Conservation (phyloP, 2,329 filamentous ascomycete species). For the Cercospora zeina region DNA sequence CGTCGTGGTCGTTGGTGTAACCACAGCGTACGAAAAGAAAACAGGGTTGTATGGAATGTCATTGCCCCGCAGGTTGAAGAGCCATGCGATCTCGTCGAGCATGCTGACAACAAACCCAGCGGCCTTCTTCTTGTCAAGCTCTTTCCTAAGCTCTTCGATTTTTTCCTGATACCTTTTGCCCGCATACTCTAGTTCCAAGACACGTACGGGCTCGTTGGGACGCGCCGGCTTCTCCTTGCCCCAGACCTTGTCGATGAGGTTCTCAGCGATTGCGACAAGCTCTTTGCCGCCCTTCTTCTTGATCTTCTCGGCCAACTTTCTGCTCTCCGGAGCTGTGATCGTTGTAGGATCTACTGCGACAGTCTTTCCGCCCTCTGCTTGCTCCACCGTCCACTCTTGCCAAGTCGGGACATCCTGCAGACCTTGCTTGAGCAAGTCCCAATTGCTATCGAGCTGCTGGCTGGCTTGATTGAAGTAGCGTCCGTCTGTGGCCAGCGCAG, state of each 20-base stretch:
- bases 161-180: conserved; percentile 84
- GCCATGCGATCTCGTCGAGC: conserved; percentile 95
- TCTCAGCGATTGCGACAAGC: conserved; percentile 72
- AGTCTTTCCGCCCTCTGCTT: conserved; percentile 78
- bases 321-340: conserved; percentile 69
- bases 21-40: conserved; percentile 92
- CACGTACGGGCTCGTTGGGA: conserved; percentile 72
- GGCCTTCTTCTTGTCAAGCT: conserved; percentile 85
- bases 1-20: conserved; percentile 73
- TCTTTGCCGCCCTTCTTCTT: conserved; percentile 80
- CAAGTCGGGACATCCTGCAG: conserved; percentile 92
- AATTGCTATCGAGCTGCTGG: conserved; percentile 88
- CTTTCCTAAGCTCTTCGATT: conserved; percentile 81
- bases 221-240: conserved; percentile 68
- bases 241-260: conserved; percentile 93
- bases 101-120: conserved; percentile 87
- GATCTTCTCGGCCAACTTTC: conserved; percentile 81
- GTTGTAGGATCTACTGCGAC: conserved; percentile 90
- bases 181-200: conserved; percentile 70
- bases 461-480: conserved; percentile 97
- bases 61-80: conserved; percentile 94
- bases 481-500: conserved; percentile 89
- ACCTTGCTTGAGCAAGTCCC: conserved; percentile 88
- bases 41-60: conserved; percentile 98
- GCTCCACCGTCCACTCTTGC: conserved; percentile 91